Conservation (phyloP, 208 protist genomes). For the Acanthamoeba rhysodes region DNA sequence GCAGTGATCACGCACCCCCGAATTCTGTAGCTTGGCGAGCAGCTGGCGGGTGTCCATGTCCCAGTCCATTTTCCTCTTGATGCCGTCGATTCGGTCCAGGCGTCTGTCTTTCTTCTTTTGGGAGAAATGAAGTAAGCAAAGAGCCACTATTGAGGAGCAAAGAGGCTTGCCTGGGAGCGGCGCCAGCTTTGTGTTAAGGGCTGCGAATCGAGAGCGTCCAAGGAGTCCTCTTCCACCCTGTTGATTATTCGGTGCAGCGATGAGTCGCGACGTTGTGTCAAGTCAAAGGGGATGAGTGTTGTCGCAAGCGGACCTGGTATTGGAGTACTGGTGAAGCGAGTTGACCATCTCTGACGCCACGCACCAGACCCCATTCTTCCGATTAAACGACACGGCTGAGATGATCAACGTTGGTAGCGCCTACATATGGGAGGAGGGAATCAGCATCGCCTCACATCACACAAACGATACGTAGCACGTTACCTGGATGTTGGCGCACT, state of each 20-base stretch:
- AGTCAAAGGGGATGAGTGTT: background rate
- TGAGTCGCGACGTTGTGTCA: background rate
- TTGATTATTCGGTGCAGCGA: background rate
- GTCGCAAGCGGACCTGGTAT: background rate
- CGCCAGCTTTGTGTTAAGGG: background rate
- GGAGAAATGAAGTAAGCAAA: background rate
- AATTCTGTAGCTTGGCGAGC: conserved; percentile 75
- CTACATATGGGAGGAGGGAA: background rate
- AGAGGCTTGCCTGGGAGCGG: background rate
- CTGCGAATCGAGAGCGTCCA: background rate
- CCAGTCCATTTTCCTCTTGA: conserved; percentile 84
- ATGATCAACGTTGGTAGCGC: conserved; percentile 52
- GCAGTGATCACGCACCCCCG: conserved; percentile 72
- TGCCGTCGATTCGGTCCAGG: conserved; percentile 78
- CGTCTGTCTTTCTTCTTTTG: conserved; percentile 74
- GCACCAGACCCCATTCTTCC: conserved; percentile 44
- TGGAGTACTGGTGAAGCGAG: conserved; percentile 69
- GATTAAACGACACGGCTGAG: conserved; percentile 53
- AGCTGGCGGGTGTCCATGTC: conserved; percentile 82
- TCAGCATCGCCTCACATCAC: background rate
- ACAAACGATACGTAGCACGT: background rate
- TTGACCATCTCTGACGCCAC: conserved; percentile 54
- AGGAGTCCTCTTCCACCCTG: background rate
- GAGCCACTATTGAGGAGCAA: background rate
- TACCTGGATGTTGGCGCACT: conserved; percentile 78